Evolutionary conservation across 2,329 filamentous ascomycete species (phyloP), one percentile per base, ranked within the genome.

Genomic region (Hypoxylon sp.): DNA sequence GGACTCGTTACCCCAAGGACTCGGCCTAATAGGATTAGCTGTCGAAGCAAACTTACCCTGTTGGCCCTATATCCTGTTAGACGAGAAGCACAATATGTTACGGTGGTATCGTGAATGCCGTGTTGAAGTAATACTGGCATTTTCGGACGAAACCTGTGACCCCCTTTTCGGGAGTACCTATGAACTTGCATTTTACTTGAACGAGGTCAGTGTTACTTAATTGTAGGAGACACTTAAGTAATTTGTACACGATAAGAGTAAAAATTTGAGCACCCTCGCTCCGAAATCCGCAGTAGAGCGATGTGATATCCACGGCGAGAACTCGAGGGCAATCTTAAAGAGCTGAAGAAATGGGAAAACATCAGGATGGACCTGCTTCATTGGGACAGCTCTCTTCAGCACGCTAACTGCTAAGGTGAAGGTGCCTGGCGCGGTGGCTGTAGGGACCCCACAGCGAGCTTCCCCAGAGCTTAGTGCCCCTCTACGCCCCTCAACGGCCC

Each of bases 301-400:
- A 46, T 37, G 20, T 61, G 35, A 46, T 46, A 25, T 44, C 46
- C 13, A 10, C n/a, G 44, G 20, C 25, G 27, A 37, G 44, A 42
- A 40, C n/a, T 50, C 25, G 56, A 49, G 20, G n/a, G 10, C 20
- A 11, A 27, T 57, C n/a, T 17, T 20, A 56, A 22, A 17, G 8
- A 35, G 30, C 7, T 54, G 42, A 7, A 17, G 42, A 51, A 31
- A 25, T n/a, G 14, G 42, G 57, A 53, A 17, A 17, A 35, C n/a
- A 17, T 65, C 40, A 49, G 67, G 65, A 53, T 71, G 69, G 69
- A 71, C 69, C 60, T 71, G 44, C 64, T 57, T 57, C 20, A 50
- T 64, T 61, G n/a, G 66, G 69, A 65, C 27, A 71, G 49, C 61
- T 63, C 17, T 62, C 33, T 56, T 46, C 8, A 31, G 31, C 30